Conservation (phyloP, 257 asterid genomes). For the Ilex asprella region DNA sequence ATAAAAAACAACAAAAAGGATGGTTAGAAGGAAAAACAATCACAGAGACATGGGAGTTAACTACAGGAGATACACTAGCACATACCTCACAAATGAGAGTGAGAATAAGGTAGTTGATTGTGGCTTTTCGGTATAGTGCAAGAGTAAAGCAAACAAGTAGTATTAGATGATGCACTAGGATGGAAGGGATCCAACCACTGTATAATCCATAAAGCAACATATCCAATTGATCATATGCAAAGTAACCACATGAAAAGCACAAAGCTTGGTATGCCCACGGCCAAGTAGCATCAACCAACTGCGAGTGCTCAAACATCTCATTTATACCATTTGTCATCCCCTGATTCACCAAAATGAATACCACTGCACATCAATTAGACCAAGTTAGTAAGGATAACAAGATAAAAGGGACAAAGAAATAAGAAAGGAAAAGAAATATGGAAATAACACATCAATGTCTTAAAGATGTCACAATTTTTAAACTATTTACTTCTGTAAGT, state of each 20-base stretch:
- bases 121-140: conserved; percentile 68
- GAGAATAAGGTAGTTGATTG: conserved; percentile 92
- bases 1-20: too few relatives aligned
- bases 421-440: neutral
- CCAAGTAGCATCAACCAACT: conserved; percentile 71
- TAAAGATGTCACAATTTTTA: neutral
- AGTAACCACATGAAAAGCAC: conserved; percentile 82
- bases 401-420: neutral
- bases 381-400: conserved; percentile 1
- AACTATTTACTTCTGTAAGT: neutral
- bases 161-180: conserved; percentile 73
- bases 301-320: conserved; percentile 72
- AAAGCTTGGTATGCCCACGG: conserved; percentile 65
- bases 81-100: conserved; percentile 89
- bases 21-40: neutral
- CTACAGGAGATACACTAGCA: too few relatives aligned
- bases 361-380: conserved; percentile 25
- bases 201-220: conserved; percentile 64
- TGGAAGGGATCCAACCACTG: conserved; percentile 72
- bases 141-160: conserved; percentile 87
- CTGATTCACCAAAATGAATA: conserved; percentile 45
- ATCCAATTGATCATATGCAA: conserved; percentile 94
- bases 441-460: neutral
- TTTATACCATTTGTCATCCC: conserved; percentile 33
- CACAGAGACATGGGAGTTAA: neutral